Percentiles rank a stretch among this genome's conserved stretches.
Conservation (phyloP, 148 eudicot genomes). For the Gaultheria prostrata region DNA sequence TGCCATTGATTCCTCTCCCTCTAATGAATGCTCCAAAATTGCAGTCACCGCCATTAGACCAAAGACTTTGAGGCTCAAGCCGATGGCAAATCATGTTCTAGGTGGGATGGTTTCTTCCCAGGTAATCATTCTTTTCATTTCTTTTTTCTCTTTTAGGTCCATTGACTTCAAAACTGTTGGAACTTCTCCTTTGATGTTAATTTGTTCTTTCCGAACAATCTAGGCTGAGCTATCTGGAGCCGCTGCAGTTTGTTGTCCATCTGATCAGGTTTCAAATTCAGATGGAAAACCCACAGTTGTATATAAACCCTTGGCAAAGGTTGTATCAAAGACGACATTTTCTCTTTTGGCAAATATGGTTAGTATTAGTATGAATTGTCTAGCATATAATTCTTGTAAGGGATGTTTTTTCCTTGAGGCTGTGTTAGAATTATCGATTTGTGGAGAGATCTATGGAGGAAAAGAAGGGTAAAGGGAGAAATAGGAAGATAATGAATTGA, state of each 20-base stretch:
- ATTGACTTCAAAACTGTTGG: no score
- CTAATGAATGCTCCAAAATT: conserved; percentile 33
- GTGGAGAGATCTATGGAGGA: background rate
- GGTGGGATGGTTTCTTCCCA: conserved; percentile 24
- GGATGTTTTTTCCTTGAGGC: background rate
- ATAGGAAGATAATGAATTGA: background rate
- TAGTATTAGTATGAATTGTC: conserved; percentile 24
- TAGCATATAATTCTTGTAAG: background rate
- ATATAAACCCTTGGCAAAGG: conserved; percentile 80
- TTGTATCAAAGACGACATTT: conserved; percentile 56
- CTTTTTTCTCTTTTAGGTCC: background rate
- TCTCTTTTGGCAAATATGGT: conserved; percentile 73
- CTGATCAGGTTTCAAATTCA: conserved; percentile 26
- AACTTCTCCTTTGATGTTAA: background rate
- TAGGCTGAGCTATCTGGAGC: conserved; percentile 49
- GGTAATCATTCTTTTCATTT: conserved; percentile 18
- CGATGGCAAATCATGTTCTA: conserved; percentile 27
- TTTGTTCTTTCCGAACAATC: conserved; percentile 13
- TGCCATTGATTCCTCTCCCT: conserved; percentile 43
- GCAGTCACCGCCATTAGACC: conserved; percentile 67
- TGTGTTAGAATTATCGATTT: background rate
- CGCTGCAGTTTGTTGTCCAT: conserved; percentile 27
- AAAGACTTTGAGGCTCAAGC: conserved; percentile 63
- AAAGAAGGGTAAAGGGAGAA: background rate
- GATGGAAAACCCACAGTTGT: conserved; percentile 41